Evolutionary conservation across 2,329 filamentous ascomycete species (phyloP), one percentile per base, ranked within the genome.

Genomic region (Fusarium sambucinum): DNA sequence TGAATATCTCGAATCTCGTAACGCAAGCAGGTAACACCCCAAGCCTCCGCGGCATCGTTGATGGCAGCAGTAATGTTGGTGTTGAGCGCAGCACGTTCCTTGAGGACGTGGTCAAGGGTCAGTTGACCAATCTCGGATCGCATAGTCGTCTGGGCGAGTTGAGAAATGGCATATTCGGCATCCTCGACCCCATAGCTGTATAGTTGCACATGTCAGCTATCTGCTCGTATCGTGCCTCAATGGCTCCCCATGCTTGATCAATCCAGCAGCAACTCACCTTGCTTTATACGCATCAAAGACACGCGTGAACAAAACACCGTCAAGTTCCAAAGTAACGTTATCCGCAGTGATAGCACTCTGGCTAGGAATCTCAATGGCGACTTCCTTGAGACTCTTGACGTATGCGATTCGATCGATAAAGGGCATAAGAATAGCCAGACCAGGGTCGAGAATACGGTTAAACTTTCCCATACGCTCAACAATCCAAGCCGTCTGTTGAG

Each of bases 381-480:
- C 89, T 81, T 99, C 96, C 85, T 99, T 99, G 80, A 99, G 84
- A 71, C 92, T 97, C 86, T 97, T 97, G 72, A 99, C 96, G 79
- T 99, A 99, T 73, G 96, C 92, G 79, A 99, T 98, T 66, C 94
- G 91, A 81, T 99, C 96, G 79, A 99, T 83, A 71, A 98, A 92
- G 2, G 96, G 96, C 55, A 96, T 86, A 72, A 99, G 82, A 67
- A 99, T 86, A 23, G 96, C 94, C 66, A 99, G 85, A 59, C 96
- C 96, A 5, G 96, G 96, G 74, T 97, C 89, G 51, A 99, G 84
- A 75, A 99, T 97, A 63, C 94, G 88, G 82, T 93, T 91, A 84
- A 97, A 99, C 81, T 94, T 96, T 75, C 96, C 96, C 96, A 99
- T 99, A 77, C 96, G 94, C 87, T 99, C 96, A 59, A 99, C 96